Evolutionary conservation across 345 rosid genomes (phyloP).

Genomic region (Sonneratia alba): DNA sequence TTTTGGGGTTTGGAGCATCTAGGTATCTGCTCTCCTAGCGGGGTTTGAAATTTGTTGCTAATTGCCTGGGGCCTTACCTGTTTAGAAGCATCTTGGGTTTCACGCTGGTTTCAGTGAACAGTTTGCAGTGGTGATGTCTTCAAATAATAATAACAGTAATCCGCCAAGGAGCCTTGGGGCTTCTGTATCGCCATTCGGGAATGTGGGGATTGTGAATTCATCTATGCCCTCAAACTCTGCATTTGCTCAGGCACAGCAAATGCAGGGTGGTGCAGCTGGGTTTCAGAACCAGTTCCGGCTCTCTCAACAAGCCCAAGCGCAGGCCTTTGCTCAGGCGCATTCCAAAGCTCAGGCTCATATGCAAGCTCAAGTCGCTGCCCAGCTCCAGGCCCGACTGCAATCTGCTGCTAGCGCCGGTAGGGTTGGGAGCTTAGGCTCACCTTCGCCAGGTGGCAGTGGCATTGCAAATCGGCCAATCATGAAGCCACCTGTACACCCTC

Average conservation of each 20-base stretch:
- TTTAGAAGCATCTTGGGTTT: not conserved
- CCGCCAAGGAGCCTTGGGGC: slow-evolving; percentile 54
- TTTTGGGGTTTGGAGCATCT: not conserved
- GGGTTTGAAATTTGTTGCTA: not conserved
- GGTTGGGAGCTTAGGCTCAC: slow-evolving; percentile 51
- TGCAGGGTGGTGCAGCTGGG: slow-evolving; percentile 14
- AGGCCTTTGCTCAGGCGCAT: slow-evolving; percentile 30
- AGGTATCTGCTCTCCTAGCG: not conserved
- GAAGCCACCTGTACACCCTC: slow-evolving; percentile 70
- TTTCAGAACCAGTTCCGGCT: slow-evolving; percentile 17
- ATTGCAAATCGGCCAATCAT: slow-evolving; percentile 55
- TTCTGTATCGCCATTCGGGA: slow-evolving; percentile 66
- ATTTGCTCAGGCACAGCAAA: slow-evolving; percentile 41
- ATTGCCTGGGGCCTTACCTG: not conserved
- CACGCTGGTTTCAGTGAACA: not conserved
- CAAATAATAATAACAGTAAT: slow-evolving; percentile 32
- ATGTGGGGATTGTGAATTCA: slow-evolving; percentile 55
- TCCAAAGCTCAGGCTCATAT: slow-evolving; percentile 26
- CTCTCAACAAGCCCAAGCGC: slow-evolving; percentile 27
- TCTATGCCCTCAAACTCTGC: slow-evolving; percentile 44
- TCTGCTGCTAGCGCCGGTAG: slow-evolving; percentile 41
- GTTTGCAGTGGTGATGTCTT: slow-evolving; percentile 28
- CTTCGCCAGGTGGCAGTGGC: slow-evolving; percentile 58
- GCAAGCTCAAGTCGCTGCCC: slow-evolving; percentile 41
- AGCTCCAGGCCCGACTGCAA: slow-evolving; percentile 73